Evolutionary conservation across 805 yeast genomes (phyloP).

Genomic region (Hanseniaspora guilliermondii): DNA sequence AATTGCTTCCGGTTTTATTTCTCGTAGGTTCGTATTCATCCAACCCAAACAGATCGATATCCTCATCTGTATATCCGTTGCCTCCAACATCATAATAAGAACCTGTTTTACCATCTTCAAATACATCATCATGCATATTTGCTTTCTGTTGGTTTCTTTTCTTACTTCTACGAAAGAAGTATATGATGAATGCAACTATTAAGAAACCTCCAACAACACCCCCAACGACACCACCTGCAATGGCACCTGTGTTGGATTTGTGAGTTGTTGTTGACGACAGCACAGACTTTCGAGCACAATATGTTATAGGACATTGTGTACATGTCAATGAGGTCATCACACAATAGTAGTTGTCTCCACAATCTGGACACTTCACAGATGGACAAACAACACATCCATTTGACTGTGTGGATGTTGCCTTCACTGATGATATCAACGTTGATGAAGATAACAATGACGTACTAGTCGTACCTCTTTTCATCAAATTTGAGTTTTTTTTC

Average conservation of each 20-base stretch:
- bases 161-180: conserved; percentile 34
- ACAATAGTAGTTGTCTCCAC: conserved; percentile 43
- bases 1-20: background rate
- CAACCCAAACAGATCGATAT: conserved; percentile 17
- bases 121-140: conserved; percentile 22
- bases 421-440: background rate
- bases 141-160: conserved; percentile 29
- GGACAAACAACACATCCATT: conserved; percentile 35
- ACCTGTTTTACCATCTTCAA: conserved; percentile 20
- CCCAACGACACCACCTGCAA: conserved; percentile 64
- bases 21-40: background rate
- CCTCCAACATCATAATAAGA: conserved; percentile 17
- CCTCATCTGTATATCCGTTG: conserved; percentile 16
- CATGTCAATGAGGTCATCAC: conserved; percentile 46
- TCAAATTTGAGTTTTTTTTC: background rate
- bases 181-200: conserved; percentile 28
- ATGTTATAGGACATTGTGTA: conserved; percentile 40
- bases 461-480: background rate
- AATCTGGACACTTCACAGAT: conserved; percentile 41
- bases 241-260: conserved; percentile 38
- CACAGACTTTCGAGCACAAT: conserved; percentile 32
- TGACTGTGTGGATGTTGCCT: conserved; percentile 14
- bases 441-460: background rate
- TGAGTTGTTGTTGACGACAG: conserved; percentile 10
- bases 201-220: conserved; percentile 38